phyloP scores from a whole-genome alignment of 345 rosid species.

The Brassica incana region DNA sequence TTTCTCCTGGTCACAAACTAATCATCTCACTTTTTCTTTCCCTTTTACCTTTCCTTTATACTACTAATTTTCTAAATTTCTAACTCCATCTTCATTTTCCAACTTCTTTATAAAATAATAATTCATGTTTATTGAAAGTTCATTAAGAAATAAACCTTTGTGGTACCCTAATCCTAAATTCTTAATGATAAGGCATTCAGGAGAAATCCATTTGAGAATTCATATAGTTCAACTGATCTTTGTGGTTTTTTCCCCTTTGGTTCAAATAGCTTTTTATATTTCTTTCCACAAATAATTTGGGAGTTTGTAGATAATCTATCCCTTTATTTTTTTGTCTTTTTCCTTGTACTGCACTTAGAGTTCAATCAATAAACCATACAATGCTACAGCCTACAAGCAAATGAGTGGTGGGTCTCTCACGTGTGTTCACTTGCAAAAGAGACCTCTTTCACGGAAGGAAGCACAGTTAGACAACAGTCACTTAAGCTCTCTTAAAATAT shows the following conservation, averaged over 20 bases:
- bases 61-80: not conserved
- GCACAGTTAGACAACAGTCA: conserved; percentile 16
- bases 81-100: not conserved
- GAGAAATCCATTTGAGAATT: not conserved
- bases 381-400: not conserved
- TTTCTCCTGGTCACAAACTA: conserved; percentile 25
- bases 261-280: not conserved
- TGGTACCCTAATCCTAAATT: not conserved
- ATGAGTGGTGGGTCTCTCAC: conserved; percentile 22
- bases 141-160: not conserved
- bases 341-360: not conserved
- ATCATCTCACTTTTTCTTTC: conserved; percentile 1
- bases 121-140: not conserved
- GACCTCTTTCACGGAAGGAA: conserved; percentile 37
- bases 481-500: conserved; percentile 6
- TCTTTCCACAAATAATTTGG: not conserved
- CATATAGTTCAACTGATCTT: not conserved
- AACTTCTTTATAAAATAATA: not conserved
- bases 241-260: not conserved
- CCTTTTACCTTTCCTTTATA: not conserved
- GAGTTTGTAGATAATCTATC: conserved; percentile 3
- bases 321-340: not conserved
- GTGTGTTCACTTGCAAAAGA: conserved; percentile 26
- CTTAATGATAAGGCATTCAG: not conserved
- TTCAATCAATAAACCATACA: not conserved